Conservation (phyloP, 371 early-diverging fungal genomes). For the Coemansia sp. region DNA sequence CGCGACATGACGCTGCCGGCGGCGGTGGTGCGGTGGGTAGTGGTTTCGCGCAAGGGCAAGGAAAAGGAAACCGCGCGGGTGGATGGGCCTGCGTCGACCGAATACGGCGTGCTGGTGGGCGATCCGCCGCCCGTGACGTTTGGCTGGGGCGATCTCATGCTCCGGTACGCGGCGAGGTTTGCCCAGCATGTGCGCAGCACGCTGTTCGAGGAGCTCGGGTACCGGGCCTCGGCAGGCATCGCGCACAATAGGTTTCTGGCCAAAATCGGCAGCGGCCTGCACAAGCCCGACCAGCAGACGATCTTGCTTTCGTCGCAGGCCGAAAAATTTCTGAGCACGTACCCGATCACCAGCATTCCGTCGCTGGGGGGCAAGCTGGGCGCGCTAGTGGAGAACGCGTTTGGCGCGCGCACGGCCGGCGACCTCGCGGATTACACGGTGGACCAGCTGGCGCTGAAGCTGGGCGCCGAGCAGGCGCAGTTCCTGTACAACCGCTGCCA, state of each 20-base stretch:
- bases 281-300: conserved; percentile 82
- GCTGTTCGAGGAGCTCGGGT: conserved; percentile 69
- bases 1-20: not conserved
- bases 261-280: conserved; percentile 78
- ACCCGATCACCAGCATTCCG: conserved; percentile 74
- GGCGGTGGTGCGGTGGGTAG: conserved; percentile 27
- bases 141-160: conserved; percentile 67
- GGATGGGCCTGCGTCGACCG: conserved; percentile 2
- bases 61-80: conserved; percentile 22
- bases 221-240: conserved; percentile 80
- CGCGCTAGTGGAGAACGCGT: conserved; percentile 60
- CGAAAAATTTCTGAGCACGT: conserved; percentile 59
- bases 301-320: conserved; percentile 60
- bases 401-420: conserved; percentile 61
- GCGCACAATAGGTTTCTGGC: conserved; percentile 82
- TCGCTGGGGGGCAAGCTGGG: conserved; percentile 91
- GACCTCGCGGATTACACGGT: conserved; percentile 58
- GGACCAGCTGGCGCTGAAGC: conserved; percentile 49
- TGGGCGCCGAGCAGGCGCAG: conserved; percentile 52
- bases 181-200: conserved; percentile 65
- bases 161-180: conserved; percentile 72
- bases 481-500: conserved; percentile 64
- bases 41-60: conserved; percentile 43
- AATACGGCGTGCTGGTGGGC: conserved; percentile 40
- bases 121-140: conserved; percentile 28